A percentile compares a stretch with the other conserved stretches of the same genome.
Conservation (phyloP, 73 alveolate genomes). For the Vitrella brassicaformis region DNA sequence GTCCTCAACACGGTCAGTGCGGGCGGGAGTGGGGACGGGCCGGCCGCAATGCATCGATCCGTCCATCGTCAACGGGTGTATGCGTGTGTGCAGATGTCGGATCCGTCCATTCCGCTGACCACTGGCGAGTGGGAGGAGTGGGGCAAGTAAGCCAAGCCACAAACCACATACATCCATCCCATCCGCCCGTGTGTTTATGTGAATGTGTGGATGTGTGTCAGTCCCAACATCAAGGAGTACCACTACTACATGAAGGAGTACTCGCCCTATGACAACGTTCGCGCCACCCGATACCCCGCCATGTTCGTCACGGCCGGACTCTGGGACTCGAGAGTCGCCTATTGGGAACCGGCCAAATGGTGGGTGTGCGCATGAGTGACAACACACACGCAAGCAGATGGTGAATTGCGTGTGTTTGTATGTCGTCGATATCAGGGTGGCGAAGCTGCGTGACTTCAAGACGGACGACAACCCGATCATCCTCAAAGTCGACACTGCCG, state of each 20-base stretch:
- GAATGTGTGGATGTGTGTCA: too few relatives aligned
- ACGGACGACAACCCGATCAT: not conserved
- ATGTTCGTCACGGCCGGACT: constrained; percentile 23
- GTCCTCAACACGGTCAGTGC: constrained; percentile 42
- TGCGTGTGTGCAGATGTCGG: too few relatives aligned
- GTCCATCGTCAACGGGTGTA: too few relatives aligned
- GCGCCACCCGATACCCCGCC: constrained; percentile 38
- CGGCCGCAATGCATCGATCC: too few relatives aligned
- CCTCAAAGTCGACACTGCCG: not conserved
- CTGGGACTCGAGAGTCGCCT: constrained; percentile 44
- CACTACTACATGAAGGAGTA: constrained; percentile 4
- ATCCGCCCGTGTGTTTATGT: too few relatives aligned
- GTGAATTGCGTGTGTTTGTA: not conserved
- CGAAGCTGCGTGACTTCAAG: not conserved
- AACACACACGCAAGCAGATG: not conserved
- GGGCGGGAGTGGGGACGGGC: too few relatives aligned
- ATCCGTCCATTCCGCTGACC: constrained; percentile 37
- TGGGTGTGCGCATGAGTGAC: not conserved
- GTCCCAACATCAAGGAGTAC: constrained; percentile 25
- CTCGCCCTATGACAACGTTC: constrained; percentile 50
- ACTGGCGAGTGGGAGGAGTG: constrained; percentile 45
- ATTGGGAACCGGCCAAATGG: constrained; percentile 42
- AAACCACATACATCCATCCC: too few relatives aligned
- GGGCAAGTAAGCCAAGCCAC: too few relatives aligned
- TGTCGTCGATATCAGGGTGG: not conserved